Evolutionary conservation across 2,329 filamentous ascomycete species (phyloP).

Genomic region (Pochonia chlamydosporia): DNA sequence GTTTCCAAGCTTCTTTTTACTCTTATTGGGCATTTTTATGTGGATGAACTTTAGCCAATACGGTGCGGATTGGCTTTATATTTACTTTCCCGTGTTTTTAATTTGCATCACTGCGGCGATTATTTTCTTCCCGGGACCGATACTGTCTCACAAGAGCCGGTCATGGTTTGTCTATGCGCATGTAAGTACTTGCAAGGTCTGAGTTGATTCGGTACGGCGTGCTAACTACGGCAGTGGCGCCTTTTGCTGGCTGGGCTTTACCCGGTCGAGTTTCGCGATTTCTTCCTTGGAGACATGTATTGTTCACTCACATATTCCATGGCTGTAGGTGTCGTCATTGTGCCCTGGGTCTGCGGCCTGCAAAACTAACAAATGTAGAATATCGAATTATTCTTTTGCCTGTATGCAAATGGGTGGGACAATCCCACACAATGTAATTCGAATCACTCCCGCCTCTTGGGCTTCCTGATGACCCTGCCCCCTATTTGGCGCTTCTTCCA

Average conservation of each 20-base stretch:
- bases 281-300: conserved; percentile 96
- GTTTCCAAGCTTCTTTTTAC: conserved; percentile 78
- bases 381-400: conserved; percentile 86
- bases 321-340: conserved; percentile 56
- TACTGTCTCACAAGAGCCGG: conserved; percentile 71
- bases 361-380: conserved; percentile 48
- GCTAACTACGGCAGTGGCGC: conserved; percentile 62
- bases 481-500: conserved; percentile 88
- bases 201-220: neutral
- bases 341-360: too few relatives aligned
- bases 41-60: conserved; percentile 83
- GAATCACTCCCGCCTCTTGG: conserved; percentile 71
- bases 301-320: conserved; percentile 90
- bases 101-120: conserved; percentile 62
- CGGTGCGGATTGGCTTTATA: conserved; percentile 61
- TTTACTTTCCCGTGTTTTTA: conserved; percentile 82
- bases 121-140: conserved; percentile 68
- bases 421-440: conserved; percentile 78
- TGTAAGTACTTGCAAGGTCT: conserved; percentile 44
- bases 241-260: conserved; percentile 80
- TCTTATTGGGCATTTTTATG: conserved; percentile 72
- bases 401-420: conserved; percentile 76
- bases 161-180: conserved; percentile 88
- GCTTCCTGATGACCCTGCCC: conserved; percentile 78
- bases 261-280: conserved; percentile 93